phyloP scores from a whole-genome alignment of 495 filamentous ascomycete genomes.

The Chaetomium tenue region DNA sequence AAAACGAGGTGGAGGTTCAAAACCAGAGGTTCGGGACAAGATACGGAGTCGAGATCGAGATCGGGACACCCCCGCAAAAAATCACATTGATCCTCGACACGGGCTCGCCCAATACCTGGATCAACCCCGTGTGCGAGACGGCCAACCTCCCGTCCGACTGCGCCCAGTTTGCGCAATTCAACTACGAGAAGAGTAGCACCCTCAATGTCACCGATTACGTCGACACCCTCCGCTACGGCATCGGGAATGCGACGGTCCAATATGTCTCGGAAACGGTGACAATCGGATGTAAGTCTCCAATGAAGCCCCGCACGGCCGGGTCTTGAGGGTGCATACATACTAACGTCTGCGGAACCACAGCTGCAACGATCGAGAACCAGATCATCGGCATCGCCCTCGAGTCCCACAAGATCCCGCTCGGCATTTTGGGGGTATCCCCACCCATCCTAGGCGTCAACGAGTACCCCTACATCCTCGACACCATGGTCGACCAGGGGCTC shows the following conservation, averaged over 20 bases:
- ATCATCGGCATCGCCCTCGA: conserved; percentile 44
- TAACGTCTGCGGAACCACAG: conserved; percentile 20
- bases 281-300: conserved; percentile 35
- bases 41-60: conserved; percentile 23
- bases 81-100: conserved; percentile 44
- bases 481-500: conserved; percentile 57
- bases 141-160: conserved; percentile 33
- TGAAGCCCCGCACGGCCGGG: too few species aligned
- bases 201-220: conserved; percentile 26
- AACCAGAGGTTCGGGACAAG: conserved; percentile 23
- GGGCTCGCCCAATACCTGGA: conserved; percentile 47
- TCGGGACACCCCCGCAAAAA: conserved; percentile 31
- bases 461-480: conserved; percentile 68
- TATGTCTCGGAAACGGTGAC: conserved; percentile 44
- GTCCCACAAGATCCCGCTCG: conserved; percentile 50
- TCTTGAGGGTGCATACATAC: too few species aligned
- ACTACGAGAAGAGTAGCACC: conserved; percentile 35
- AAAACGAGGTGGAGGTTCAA: conserved; percentile 18
- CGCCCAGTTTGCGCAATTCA: conserved; percentile 33
- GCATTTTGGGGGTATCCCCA: conserved; percentile 69
- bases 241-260: conserved; percentile 40
- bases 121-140: conserved; percentile 41
- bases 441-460: conserved; percentile 48
- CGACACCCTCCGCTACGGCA: conserved; percentile 41
- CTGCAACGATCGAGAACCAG: conserved; percentile 38